These are phyloP conservation scores for Hordeum marinum DNA, from an alignment of 176 grass and related monocot species.

Conservation along the genomic window DNA sequence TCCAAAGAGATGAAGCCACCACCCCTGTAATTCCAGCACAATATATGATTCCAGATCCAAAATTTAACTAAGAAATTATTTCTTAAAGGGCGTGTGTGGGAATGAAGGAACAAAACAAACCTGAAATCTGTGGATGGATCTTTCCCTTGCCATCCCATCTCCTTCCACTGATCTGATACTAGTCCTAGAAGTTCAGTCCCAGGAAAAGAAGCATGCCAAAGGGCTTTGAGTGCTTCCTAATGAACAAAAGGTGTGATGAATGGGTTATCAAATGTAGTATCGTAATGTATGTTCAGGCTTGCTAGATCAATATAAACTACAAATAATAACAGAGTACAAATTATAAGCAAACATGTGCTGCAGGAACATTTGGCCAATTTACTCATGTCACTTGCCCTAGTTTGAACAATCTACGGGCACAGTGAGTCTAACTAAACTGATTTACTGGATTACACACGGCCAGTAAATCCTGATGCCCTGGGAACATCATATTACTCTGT, in stretches of 20 bases:
- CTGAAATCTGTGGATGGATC: conserved; percentile 87
- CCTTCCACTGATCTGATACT: conserved; percentile 83
- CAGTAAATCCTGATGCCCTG: neutral
- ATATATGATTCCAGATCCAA: conserved; percentile 8
- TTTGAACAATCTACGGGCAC: neutral
- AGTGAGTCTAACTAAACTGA: neutral
- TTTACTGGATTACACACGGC: neutral
- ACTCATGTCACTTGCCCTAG: neutral
- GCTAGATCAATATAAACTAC: neutral
- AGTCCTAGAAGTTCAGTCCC: conserved; percentile 55
- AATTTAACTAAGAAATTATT: conserved; percentile 11
- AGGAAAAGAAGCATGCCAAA: conserved; percentile 70
- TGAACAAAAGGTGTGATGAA: conserved; percentile 23
- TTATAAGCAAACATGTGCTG: neutral
- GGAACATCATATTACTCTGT: neutral
- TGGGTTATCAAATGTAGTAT: conserved; percentile 1
- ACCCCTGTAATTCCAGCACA: conserved; percentile 49
- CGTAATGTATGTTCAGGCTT: neutral
- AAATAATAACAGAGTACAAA: neutral
- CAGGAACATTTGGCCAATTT: conserved; percentile 11
- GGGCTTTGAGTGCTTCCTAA: conserved; percentile 66
- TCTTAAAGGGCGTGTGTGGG: neutral
- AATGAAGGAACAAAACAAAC: conserved; percentile 11
- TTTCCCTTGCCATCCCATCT: conserved; percentile 90
- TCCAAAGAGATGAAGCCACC: conserved; percentile 88